Base-by-base conservation (phyloP, 805 yeast species). In the Yamadazyma insecticola region DNA sequence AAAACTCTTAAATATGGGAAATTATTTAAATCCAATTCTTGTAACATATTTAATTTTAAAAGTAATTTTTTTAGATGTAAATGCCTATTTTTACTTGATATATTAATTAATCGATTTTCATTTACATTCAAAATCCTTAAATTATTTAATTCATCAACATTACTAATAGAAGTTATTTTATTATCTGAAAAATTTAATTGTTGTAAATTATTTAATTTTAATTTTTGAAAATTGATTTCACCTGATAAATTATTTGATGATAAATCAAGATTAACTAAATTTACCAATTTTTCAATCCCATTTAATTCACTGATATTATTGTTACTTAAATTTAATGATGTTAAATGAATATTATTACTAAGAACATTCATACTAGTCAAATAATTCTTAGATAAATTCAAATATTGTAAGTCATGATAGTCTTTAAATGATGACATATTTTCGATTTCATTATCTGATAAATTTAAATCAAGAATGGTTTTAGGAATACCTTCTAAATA, bases 401-500 rank as follows among this genome's bases (percentile, higher is more conserved):
- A 48, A 9, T 49, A 42, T 34, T 71, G 76, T 20, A 74, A 51
- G 33, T 69, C 62, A 15, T 44, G 51, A 39, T 62, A 59, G 6
- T 51, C 52, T 24, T 53, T 46, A 35, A 72, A 72, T 4, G 70
- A 55, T 2, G 74, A 57, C 28, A 70, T 40, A 36, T 57, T 59
- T 19, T 57, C 61, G 17, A 74, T 50, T 13, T 35, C 35, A 45
- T 74, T 74, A 27, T 47, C 34, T 2, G 63, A 47, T n/a, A 69
- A 40, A 29, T 60, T 48, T 28, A 74, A 41, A 17, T 59, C 52
- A 43, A 67, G 62, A 1, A 67, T 41, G 1, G 44, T 36, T 6
- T 36, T 35, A 1, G 78, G 76, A 14, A 74, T 45, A 0, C 79
- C 80, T 16, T 67, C 67, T 7, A 66, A 44, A 41, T 56, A 72